These are phyloP conservation scores for Diutina siamensis DNA, from an alignment of 1,139 yeast species.

Conservation along the genomic window DNA sequence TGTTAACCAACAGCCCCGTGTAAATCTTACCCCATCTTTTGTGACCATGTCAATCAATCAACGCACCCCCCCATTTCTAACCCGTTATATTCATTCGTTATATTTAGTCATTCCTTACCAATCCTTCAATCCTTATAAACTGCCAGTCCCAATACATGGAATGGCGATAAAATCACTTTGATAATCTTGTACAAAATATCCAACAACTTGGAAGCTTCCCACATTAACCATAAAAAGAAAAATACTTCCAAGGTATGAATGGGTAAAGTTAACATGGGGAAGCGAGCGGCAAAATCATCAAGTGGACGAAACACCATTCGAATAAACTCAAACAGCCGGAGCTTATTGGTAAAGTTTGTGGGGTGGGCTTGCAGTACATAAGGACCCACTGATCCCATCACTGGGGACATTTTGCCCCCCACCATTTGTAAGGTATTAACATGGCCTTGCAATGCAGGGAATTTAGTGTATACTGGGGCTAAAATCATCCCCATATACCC, in stretches of 20 bases:
- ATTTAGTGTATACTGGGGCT: background rate
- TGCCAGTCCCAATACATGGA: background rate
- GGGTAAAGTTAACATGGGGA: slow-evolving; percentile 3
- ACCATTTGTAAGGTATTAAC: background rate
- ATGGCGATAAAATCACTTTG: background rate
- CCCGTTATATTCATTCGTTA: background rate
- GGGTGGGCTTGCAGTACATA: slow-evolving; percentile 3
- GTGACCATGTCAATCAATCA: no score
- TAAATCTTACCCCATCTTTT: no score
- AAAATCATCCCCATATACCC: background rate
- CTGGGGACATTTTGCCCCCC: background rate
- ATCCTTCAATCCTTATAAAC: background rate
- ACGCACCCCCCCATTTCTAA: no score
- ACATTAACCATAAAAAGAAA: slow-evolving; percentile 6
- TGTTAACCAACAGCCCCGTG: no score
- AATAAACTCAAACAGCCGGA: slow-evolving; percentile 2
- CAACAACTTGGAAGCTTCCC: slow-evolving; percentile 5
- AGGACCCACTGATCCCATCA: background rate
- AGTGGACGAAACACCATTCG: slow-evolving; percentile 1
- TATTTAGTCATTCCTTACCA: background rate
- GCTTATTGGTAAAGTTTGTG: background rate
- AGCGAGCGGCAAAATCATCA: background rate
- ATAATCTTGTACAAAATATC: slow-evolving; percentile 2
- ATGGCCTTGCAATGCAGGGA: background rate
- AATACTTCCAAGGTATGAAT: slow-evolving; percentile 1